These are phyloP conservation scores for Apophysomyces variabilis DNA, from an alignment of 371 early-diverging fungal genomes.

Conservation along the genomic window DNA sequence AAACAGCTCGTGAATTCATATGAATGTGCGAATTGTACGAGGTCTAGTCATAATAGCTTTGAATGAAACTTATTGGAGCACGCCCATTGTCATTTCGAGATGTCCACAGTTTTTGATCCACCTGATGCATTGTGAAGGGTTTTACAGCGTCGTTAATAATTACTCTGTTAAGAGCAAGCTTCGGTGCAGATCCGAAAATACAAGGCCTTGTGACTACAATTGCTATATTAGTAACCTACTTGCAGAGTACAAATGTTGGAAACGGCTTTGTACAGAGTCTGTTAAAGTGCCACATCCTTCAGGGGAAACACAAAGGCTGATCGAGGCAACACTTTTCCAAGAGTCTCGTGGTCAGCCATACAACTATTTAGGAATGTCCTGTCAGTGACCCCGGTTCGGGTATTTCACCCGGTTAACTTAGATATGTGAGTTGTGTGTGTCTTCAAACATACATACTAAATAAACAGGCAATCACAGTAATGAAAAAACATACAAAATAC, in stretches of 20 bases:
- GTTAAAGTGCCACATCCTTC: neutral
- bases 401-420: neutral
- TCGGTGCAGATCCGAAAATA: too few relatives aligned
- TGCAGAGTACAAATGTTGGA: neutral
- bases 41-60: too few relatives aligned
- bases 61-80: too few relatives aligned
- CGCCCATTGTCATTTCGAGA: too few relatives aligned
- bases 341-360: neutral
- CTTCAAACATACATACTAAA: neutral
- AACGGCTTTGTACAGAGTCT: neutral
- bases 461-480: neutral
- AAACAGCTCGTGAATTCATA: too few relatives aligned
- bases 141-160: too few relatives aligned
- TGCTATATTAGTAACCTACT: too few relatives aligned
- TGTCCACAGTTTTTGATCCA: too few relatives aligned
- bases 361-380: neutral
- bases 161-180: too few relatives aligned
- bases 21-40: too few relatives aligned
- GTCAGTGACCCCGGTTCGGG: neutral
- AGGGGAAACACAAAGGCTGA: neutral
- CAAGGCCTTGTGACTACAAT: too few relatives aligned
- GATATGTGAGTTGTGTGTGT: neutral
- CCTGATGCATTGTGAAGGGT: too few relatives aligned
- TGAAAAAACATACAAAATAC: neutral
- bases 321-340: neutral